These are phyloP conservation scores for Aspergillus fructus DNA, from an alignment of 2,329 filamentous ascomycete genomes.

Conservation along the genomic window DNA sequence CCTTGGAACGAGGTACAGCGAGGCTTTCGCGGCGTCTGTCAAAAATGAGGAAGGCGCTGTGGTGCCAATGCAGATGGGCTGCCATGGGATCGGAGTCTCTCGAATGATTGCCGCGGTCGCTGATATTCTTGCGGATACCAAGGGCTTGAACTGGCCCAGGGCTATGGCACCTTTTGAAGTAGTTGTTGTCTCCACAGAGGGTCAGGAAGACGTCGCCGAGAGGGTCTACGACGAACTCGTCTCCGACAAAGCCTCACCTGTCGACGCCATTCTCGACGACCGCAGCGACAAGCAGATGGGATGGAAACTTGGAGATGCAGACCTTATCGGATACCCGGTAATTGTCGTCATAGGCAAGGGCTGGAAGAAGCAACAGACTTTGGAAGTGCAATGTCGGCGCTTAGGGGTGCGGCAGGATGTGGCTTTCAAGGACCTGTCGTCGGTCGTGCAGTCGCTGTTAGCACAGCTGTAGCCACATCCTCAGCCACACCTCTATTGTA, in stretches of 20 bases:
- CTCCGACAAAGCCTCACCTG: slow-evolving; percentile 16
- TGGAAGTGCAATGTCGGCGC: slow-evolving; percentile 77
- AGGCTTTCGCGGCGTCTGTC: slow-evolving; percentile 67
- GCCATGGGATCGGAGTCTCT: slow-evolving; percentile 91
- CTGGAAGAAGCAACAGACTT: slow-evolving; percentile 59
- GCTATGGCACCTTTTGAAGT: slow-evolving; percentile 82
- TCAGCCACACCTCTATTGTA: not conserved
- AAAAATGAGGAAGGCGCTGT: slow-evolving; percentile 39
- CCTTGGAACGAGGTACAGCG: slow-evolving; percentile 83
- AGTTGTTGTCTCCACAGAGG: slow-evolving; percentile 60
- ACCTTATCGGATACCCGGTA: slow-evolving; percentile 83
- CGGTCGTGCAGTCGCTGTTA: slow-evolving; percentile 51
- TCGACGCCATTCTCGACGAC: slow-evolving; percentile 76
- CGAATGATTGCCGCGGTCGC: slow-evolving; percentile 86
- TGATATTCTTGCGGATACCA: slow-evolving; percentile 67
- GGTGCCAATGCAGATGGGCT: slow-evolving; percentile 83
- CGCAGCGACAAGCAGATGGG: slow-evolving; percentile 60
- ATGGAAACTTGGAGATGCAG: slow-evolving; percentile 90
- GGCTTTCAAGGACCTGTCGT: slow-evolving; percentile 49
- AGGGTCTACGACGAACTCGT: slow-evolving; percentile 64
- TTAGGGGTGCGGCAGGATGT: slow-evolving; percentile 62
- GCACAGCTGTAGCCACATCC: slow-evolving; percentile 45
- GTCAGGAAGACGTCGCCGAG: slow-evolving; percentile 50
- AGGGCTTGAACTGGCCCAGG: slow-evolving; percentile 83
- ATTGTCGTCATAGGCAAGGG: slow-evolving; percentile 73